Percentiles rank a stretch among this genome's conserved stretches.
phyloP scores from a whole-genome alignment of 1,284 basidiomycete species.

The Cerrena zonata region DNA sequence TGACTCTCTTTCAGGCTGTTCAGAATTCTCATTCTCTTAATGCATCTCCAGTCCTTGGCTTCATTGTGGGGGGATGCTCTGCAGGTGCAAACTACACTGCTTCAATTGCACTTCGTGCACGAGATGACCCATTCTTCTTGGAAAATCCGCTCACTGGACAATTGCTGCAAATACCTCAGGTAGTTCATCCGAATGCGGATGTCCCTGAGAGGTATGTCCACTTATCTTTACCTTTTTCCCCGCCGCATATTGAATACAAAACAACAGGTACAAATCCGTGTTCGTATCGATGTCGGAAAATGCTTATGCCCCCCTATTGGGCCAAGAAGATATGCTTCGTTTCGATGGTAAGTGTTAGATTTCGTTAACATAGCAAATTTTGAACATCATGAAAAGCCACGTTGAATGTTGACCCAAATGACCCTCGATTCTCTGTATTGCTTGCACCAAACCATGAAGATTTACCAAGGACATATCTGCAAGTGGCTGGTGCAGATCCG shows the following conservation, averaged over 20 bases:
- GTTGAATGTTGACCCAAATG: background rate
- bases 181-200: conserved; percentile 11
- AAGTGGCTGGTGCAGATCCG: conserved; percentile 1
- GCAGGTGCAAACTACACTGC: conserved; percentile 19
- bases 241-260: too few species aligned
- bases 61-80: conserved; percentile 18
- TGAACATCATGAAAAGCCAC: background rate
- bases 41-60: conserved; percentile 14
- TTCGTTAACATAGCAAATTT: too few species aligned
- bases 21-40: conserved; percentile 9
- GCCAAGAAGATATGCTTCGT: background rate
- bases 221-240: too few species aligned
- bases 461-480: conserved; percentile 2
- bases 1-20: conserved; percentile 8
- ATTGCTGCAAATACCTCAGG: conserved; percentile 11
- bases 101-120: conserved; percentile 11
- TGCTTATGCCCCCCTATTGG: conserved; percentile 2
- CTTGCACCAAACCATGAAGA: background rate
- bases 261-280: too few species aligned
- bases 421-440: conserved; percentile 1
- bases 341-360: background rate
- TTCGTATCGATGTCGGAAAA: conserved; percentile 8
- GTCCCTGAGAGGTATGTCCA: conserved; percentile 1
- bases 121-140: conserved; percentile 18
- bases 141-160: conserved; percentile 15